Evolutionary conservation across 2,329 filamentous ascomycete genomes (phyloP), one percentile per base, ranked within the genome.

Genomic region (Arachnomyces sp.): DNA sequence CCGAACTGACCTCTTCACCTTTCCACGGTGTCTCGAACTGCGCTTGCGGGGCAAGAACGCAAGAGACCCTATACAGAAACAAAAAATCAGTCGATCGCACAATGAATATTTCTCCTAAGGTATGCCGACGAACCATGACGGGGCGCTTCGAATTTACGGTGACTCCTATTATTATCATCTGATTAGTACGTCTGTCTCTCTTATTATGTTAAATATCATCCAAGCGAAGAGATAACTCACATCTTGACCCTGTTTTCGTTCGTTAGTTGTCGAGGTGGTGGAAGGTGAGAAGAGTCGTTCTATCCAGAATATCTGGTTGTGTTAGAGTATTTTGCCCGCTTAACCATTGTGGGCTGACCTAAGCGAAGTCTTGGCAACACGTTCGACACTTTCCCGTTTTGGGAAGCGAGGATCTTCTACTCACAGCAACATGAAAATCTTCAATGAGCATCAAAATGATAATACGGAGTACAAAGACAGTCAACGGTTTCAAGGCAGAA

Each of bases 1-100:
- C 21, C 9, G 21, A 42, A 78, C 80, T 80, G 77, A 94, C 88
- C 84, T 88, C 87, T 95, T 95, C 69, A 95, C 90, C 80, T 94
- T 94, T 71, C 90, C 90, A 62, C 90, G 78, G 75, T 96, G 89
- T 65, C 89, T 81, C 71, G 88, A 79, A 63, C 88, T 87, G 67
- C 90, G 84, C 87, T 95, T 95, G 67, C 86, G 75, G 54, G 86
- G 86, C 65, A 92, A 72, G 74, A 80, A 90, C 59, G 84, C 85
- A 70, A 96, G 77, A 67, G 85, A 89, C 68, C 68, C 68, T 69
- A 57, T 52, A 46, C 17, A 40, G 44, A 45, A 56, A 58, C 50
- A 59, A n/a, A 59, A 28, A 15, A 31, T 38, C 38, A 38, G 44
- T 44, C 32, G 43, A 31, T 11, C 18, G 28, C 13, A 28, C 36